Percentiles rank a stretch among this genome's conserved stretches.
phyloP scores from a whole-genome alignment of 2,329 filamentous ascomycete genomes.

The Talaromyces sp. region DNA sequence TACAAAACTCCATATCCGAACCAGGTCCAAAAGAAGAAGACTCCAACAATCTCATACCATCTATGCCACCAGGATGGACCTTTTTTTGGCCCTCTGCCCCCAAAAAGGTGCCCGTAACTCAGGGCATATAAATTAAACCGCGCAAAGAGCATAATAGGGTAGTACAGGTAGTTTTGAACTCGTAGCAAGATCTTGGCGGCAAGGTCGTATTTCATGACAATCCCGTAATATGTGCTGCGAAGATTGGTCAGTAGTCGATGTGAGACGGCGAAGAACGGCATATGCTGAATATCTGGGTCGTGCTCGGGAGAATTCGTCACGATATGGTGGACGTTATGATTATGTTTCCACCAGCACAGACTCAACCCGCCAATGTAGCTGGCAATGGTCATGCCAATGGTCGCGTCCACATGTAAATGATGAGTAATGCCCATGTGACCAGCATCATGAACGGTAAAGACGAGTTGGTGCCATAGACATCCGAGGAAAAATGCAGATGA shows the following conservation, averaged over 20 bases:
- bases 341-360: constrained; percentile 94
- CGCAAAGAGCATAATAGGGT: constrained; percentile 71
- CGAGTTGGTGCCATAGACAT: constrained; percentile 86
- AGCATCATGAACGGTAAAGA: constrained; percentile 90
- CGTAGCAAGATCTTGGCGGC: constrained; percentile 64
- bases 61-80: constrained; percentile 79
- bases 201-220: constrained; percentile 70
- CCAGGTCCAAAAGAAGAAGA: constrained; percentile 79
- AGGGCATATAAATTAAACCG: constrained; percentile 83
- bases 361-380: constrained; percentile 86
- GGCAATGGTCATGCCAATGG: constrained; percentile 84
- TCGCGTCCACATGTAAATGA: constrained; percentile 72
- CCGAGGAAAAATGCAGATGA: constrained; percentile 71
- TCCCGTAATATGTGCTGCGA: constrained; percentile 77
- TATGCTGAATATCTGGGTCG: constrained; percentile 88
- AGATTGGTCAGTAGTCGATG: constrained; percentile 71
- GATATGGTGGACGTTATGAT: constrained; percentile 94
- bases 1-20: constrained; percentile 81
- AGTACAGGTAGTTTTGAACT: constrained; percentile 79
- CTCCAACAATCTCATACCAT: constrained; percentile 70
- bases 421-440: constrained; percentile 98
- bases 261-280: constrained; percentile 83
- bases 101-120: constrained; percentile 71
- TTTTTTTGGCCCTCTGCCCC: constrained; percentile 64
- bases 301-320: constrained; percentile 94